Base-by-base conservation (phyloP, 208 protist species). In the Porcisia deanei region DNA sequence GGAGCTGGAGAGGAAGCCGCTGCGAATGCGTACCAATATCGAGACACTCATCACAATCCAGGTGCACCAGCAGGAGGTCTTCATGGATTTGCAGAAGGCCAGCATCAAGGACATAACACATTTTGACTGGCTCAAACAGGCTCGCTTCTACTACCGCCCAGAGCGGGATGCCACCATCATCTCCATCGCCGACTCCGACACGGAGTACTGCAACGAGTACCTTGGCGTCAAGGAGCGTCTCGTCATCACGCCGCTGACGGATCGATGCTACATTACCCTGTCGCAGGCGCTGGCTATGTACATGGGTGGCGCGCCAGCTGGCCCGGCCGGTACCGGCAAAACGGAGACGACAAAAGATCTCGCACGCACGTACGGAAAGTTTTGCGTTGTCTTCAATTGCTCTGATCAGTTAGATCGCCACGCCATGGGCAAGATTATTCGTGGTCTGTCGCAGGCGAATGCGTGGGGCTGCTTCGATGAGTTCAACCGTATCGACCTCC, bases 291-390 rank as follows among this genome's bases (percentile, higher is more conserved):
- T 59, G 55, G 55, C 55, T 6, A 59, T 59, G 55, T 59, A 59
- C 55, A 59, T 59, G 55, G 55, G 55, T 59, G 55, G 55, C 55
- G 55, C 55, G n/a, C 55, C 55, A 10, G 55, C 55, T 59, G 55
- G 55, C 55, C 55, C 55, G 22, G 55, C 55, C 55, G 55, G 96
- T 66, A 99, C 98, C 9, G 98, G 98, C 76, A 99, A 99, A 86
- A 99, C 98, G 5, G 98, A 99, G 88, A 99, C 98, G 30, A 96
- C 96, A 20, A 98, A 98, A 80, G 96, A 98, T 90, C 87, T 99
- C n/a, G 96, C 94, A 1, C 90, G 95, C 45, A 98, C 94, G 53
- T 96, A 98, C 72, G 97, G 96, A 55, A 98, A 98, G 86, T 98
- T 97, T 83, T 97, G 96, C 57, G 94, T 98, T 45, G 95, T 98